Percentiles rank a stretch among this genome's conserved stretches.
Conservation (phyloP, 106 monocot genomes). For the Allium sativum region DNA sequence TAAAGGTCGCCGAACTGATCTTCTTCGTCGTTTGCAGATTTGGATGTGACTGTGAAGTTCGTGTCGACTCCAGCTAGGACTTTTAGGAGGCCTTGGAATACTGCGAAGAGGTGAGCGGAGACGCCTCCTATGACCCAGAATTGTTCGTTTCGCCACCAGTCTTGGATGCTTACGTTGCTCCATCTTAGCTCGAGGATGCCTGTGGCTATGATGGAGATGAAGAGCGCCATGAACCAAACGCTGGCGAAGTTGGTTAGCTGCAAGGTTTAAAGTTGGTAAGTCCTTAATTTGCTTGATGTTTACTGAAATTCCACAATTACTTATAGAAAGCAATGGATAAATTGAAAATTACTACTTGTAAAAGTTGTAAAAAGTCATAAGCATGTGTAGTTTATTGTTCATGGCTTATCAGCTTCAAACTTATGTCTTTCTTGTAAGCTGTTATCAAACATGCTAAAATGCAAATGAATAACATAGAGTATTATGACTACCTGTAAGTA, state of each 20-base stretch:
- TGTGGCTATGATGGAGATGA: slow-evolving; percentile 87
- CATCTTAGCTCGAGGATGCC: slow-evolving; percentile 83
- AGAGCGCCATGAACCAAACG: slow-evolving; percentile 88
- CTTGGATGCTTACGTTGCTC: slow-evolving; percentile 87
- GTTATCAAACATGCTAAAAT: too few relatives aligned
- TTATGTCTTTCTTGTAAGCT: too few relatives aligned
- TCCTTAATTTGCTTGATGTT: not conserved
- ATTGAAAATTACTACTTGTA: not conserved
- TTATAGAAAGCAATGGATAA: not conserved
- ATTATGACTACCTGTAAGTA: too few relatives aligned
- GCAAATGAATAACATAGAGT: too few relatives aligned
- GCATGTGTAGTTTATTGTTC: too few relatives aligned
- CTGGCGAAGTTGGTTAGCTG: slow-evolving; percentile 72
- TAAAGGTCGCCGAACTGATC: slow-evolving; percentile 69
- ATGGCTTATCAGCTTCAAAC: too few relatives aligned
- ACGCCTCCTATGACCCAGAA: slow-evolving; percentile 98
- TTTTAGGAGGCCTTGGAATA: slow-evolving; percentile 95
- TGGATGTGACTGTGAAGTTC: slow-evolving; percentile 89
- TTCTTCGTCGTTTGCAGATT: slow-evolving; percentile 44
- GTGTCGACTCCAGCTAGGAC: slow-evolving; percentile 83
- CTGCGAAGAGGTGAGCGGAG: slow-evolving; percentile 88
- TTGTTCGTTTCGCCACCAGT: slow-evolving; percentile 99
- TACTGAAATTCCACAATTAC: not conserved
- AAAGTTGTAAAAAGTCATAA: not conserved
- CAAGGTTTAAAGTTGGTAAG: not conserved